Percentiles rank a stretch among this genome's conserved stretches.
These are phyloP conservation scores for Solidago caesia DNA, from an alignment of 129 eudicot species.

Conservation along the genomic window DNA sequence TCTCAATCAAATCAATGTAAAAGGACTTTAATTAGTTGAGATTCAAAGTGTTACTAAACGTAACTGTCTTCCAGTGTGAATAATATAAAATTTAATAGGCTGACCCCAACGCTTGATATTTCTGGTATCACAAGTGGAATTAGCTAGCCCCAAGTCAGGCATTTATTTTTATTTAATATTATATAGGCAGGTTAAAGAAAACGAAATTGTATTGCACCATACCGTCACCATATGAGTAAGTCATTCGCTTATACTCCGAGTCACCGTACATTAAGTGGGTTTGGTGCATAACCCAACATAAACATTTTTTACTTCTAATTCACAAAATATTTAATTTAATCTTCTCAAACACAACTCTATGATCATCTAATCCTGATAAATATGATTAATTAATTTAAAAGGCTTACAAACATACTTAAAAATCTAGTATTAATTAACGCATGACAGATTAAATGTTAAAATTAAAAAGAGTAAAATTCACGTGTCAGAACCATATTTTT, in stretches of 20 bases:
- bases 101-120: conserved; percentile 29
- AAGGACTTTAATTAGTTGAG: neutral
- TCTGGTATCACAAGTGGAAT: conserved; percentile 4
- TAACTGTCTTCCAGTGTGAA: neutral
- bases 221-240: conserved; percentile 21
- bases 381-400: too few relatives aligned
- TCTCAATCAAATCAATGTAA: too few relatives aligned
- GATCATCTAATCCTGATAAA: too few relatives aligned
- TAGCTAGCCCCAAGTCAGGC: neutral
- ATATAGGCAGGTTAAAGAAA: neutral
- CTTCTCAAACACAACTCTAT: too few relatives aligned
- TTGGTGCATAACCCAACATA: neutral
- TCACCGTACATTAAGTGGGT: neutral
- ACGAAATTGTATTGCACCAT: neutral
- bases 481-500: too few relatives aligned
- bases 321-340: too few relatives aligned
- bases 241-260: neutral
- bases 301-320: too few relatives aligned
- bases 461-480: too few relatives aligned
- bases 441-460: too few relatives aligned
- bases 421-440: too few relatives aligned
- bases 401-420: too few relatives aligned
- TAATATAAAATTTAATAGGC: conserved; percentile 11
- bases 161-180: conserved; percentile 15
- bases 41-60: neutral